Evolutionary conservation across 768 basidiomycete species (phyloP), one percentile per base, ranked within the genome.

Genomic region (Tricholoma flavovirens): DNA sequence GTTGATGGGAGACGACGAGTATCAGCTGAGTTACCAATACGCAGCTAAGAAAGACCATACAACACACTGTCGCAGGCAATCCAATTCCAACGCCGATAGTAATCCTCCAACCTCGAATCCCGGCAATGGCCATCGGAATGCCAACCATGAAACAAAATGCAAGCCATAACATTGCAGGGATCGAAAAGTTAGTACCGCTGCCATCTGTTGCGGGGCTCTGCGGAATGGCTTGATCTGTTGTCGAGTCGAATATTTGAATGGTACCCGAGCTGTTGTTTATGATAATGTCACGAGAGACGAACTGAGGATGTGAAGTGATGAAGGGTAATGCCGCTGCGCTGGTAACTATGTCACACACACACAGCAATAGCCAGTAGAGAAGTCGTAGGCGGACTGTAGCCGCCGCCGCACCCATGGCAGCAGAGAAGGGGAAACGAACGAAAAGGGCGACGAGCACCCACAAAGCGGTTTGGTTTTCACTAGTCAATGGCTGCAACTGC

Each of bases 201-300:
- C 84, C 86, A 62, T 88, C 86, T 2, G 82, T 73, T 2, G 79
- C 85, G 4, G 71, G 55, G 0, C 80, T 80, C 66, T 88, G 86
- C 5, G 76, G 69, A 8, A 86, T 73, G 22, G 66, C 56, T 49
- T 70, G 61, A n/a, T 69, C 67, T 0, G 82, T 80, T 22, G 45
- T 29, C 5, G 81, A 68, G 59, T 82, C 73, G 59, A 81, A 72
- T 15, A 84, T 75, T 52, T 68, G 45, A 2, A 70, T 71, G 21
- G 68, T 71, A 12, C 83, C 83, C 42, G 71, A 68, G 4, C 57
- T 56, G 53, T 73, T 73, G 60, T 64, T 70, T 46, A 67, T 38
- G 8, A 63, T 43, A 43, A 63, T 48, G 33, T 43, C 43, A 15
- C 62, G 62, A 21, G 57, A 56, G 8, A 55, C 49, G 53, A 64